These are phyloP conservation scores for Usnea hakonensis DNA, from an alignment of 495 filamentous ascomycete species.

Conservation along the genomic window DNA sequence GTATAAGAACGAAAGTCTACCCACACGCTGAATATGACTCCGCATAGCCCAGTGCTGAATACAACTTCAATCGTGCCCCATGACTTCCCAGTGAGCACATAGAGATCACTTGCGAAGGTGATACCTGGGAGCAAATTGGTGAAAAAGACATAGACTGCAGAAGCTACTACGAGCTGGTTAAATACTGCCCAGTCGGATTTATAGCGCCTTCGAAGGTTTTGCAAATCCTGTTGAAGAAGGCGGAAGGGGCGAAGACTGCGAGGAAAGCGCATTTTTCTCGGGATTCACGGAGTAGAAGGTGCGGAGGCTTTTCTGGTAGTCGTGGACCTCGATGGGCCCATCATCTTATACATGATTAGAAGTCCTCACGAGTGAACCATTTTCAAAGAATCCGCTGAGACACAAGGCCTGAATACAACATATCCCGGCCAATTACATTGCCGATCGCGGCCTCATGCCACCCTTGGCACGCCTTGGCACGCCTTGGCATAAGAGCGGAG, in stretches of 20 bases:
- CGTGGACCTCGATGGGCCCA: neutral
- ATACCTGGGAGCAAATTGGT: slow-evolving; percentile 67
- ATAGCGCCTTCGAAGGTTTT: slow-evolving; percentile 48
- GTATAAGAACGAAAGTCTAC: slow-evolving; percentile 13
- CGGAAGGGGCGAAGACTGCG: slow-evolving; percentile 27
- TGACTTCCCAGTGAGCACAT: slow-evolving; percentile 55
- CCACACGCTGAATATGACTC: slow-evolving; percentile 58
- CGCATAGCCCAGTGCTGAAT: slow-evolving; percentile 62
- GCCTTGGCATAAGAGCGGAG: no score
- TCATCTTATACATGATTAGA: neutral
- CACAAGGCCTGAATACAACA: no score
- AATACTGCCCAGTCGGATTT: slow-evolving; percentile 60
- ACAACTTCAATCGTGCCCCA: slow-evolving; percentile 69
- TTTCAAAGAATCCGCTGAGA: no score
- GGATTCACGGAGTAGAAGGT: neutral
- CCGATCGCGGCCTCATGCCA: neutral
- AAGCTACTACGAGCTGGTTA: slow-evolving; percentile 64
- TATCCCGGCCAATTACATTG: neutral
- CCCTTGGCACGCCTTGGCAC: neutral
- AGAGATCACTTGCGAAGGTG: slow-evolving; percentile 64
- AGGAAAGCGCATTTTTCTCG: neutral
- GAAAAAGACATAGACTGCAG: slow-evolving; percentile 68
- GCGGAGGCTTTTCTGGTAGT: neutral
- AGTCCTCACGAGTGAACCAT: neutral
- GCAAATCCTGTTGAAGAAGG: slow-evolving; percentile 52